phyloP scores from a whole-genome alignment of 2,329 filamentous ascomycete genomes.

The Nemania bipapillata region DNA sequence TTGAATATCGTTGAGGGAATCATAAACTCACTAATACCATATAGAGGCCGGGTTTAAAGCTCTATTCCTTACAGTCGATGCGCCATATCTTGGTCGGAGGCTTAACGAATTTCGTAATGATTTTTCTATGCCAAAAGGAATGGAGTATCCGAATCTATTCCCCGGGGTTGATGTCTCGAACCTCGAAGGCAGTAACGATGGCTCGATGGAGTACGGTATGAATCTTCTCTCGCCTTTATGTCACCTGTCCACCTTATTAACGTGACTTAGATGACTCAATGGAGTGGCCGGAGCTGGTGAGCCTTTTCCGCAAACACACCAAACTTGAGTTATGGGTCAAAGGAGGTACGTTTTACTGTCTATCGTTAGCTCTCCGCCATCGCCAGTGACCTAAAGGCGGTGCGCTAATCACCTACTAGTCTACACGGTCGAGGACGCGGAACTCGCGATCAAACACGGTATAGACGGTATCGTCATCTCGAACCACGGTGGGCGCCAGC shows the following conservation, averaged over 20 bases:
- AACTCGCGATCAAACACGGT: slow-evolving; percentile 52
- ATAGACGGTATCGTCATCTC: slow-evolving; percentile 54
- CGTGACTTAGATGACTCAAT: slow-evolving; percentile 51
- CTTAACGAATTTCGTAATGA: slow-evolving; percentile 65
- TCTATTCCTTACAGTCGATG: slow-evolving; percentile 66
- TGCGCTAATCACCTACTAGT: slow-evolving; percentile 31
- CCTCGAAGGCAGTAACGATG: background rate
- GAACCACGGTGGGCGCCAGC: slow-evolving; percentile 61
- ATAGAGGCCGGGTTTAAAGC: slow-evolving; percentile 61
- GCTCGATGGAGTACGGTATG: background rate
- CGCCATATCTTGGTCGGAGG: slow-evolving; percentile 63
- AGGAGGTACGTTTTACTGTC: slow-evolving; percentile 43
- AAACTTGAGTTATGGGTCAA: slow-evolving; percentile 62
- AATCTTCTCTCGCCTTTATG: no score
- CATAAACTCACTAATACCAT: background rate
- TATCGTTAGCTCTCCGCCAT: background rate
- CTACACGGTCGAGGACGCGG: slow-evolving; percentile 54
- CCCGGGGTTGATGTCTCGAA: slow-evolving; percentile 27
- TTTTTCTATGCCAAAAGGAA: slow-evolving; percentile 59
- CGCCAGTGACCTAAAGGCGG: background rate
- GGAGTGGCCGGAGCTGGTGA: slow-evolving; percentile 62
- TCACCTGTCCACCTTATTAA: background rate
- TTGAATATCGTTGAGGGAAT: background rate
- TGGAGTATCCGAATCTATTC: slow-evolving; percentile 58
- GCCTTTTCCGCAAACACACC: slow-evolving; percentile 60